These are phyloP conservation scores for Boletus edulis DNA, from an alignment of 768 basidiomycete genomes.

Conservation along the genomic window DNA sequence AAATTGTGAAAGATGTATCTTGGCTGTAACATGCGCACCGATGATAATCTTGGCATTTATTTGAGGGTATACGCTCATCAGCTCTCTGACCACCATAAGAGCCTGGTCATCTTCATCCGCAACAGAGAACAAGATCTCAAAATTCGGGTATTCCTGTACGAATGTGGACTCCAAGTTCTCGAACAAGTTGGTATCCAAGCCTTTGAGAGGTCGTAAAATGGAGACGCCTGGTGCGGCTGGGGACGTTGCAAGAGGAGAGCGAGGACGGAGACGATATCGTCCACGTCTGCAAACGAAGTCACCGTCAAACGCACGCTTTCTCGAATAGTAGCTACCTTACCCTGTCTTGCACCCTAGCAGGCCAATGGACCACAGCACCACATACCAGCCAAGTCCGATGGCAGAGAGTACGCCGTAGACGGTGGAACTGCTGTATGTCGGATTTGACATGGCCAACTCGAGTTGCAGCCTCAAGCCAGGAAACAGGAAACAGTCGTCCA, in stretches of 20 bases:
- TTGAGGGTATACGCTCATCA: constrained; percentile 75
- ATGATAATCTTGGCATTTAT: constrained; percentile 73
- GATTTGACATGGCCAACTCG: constrained; percentile 12
- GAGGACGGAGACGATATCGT: constrained; percentile 68
- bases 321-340: constrained; percentile 43
- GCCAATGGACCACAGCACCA: constrained; percentile 59
- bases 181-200: constrained; percentile 92
- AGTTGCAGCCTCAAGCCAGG: no score
- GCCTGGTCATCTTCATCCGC: constrained; percentile 90
- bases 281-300: constrained; percentile 52
- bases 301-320: background rate
- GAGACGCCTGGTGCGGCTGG: constrained; percentile 80
- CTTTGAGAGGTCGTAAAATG: constrained; percentile 91
- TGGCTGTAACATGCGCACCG: constrained; percentile 45
- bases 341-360: constrained; percentile 66
- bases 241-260: constrained; percentile 56
- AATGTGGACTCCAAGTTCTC: constrained; percentile 96
- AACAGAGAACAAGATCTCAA: constrained; percentile 88
- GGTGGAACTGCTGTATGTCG: constrained; percentile 2
- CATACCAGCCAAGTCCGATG: constrained; percentile 60
- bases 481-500: background rate
- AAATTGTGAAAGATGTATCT: background rate
- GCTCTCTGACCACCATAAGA: constrained; percentile 72
- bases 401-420: constrained; percentile 27
- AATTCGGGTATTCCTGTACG: constrained; percentile 86